A percentile compares a stretch with the other conserved stretches of the same genome.
phyloP scores from a whole-genome alignment of 768 basidiomycete genomes.

The Pilatotrama ljubarskyi region DNA sequence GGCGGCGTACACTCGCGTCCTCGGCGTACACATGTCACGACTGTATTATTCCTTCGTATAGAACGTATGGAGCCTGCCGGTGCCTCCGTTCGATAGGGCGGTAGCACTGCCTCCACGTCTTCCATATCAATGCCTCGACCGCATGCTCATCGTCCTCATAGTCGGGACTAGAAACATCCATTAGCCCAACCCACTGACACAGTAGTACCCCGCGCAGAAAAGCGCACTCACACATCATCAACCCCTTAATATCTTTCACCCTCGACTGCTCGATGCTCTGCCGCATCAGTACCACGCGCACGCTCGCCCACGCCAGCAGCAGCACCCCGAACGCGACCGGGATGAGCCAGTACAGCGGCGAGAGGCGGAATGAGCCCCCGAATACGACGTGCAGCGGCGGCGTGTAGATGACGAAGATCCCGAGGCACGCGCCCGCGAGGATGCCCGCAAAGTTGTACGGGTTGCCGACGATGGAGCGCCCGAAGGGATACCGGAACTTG shows the following conservation, averaged over 20 bases:
- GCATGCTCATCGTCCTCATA: slow-evolving; percentile 64
- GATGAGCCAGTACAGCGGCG: slow-evolving; percentile 70
- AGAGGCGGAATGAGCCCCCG: slow-evolving; percentile 56
- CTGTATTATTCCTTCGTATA: background rate
- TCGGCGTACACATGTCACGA: too few relatives aligned
- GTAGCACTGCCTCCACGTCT: background rate
- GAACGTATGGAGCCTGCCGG: too few relatives aligned
- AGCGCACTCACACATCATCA: slow-evolving; percentile 66
- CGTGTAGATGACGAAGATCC: slow-evolving; percentile 69
- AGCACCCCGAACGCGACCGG: slow-evolving; percentile 59
- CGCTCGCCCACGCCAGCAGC: slow-evolving; percentile 55
- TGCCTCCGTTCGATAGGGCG: too few relatives aligned
- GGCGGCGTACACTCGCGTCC: too few relatives aligned
- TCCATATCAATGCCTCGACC: slow-evolving; percentile 36
- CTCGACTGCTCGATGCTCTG: slow-evolving; percentile 54
- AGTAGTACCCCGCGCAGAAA: background rate
- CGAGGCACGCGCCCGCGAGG: slow-evolving; percentile 57
- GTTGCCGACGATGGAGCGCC: slow-evolving; percentile 54
- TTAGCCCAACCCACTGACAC: background rate
- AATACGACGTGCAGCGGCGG: slow-evolving; percentile 71
- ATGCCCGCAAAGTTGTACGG: slow-evolving; percentile 67
- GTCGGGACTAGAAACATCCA: slow-evolving; percentile 38
- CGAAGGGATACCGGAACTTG: slow-evolving; percentile 63
- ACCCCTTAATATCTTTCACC: slow-evolving; percentile 65
- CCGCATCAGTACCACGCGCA: slow-evolving; percentile 58